A percentile compares a stretch with the other conserved stretches of the same genome.
Conservation (phyloP, 352 stramenopile species). For the Pythium brassicae region DNA sequence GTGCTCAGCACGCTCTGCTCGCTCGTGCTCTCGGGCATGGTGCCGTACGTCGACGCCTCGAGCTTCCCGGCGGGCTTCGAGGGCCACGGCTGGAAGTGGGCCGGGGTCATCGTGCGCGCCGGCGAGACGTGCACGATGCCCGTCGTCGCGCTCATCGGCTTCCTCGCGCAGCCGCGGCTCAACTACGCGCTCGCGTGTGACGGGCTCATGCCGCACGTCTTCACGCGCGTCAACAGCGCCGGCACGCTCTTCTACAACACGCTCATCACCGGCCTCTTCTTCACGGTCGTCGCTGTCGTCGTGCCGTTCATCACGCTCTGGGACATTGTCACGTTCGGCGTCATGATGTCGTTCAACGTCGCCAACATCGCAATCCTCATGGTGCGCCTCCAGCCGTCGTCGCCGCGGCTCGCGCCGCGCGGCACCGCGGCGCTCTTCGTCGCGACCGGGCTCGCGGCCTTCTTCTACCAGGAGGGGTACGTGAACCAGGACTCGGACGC, state of each 20-base stretch:
- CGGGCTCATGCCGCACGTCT: constrained; percentile 89
- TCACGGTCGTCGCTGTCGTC: constrained; percentile 64
- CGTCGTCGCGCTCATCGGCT: constrained; percentile 92
- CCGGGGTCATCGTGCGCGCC: constrained; percentile 43
- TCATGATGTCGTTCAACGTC: constrained; percentile 84
- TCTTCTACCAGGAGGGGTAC: constrained; percentile 60
- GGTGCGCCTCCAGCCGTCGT: constrained; percentile 47
- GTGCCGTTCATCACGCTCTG: constrained; percentile 78
- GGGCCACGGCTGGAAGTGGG: constrained; percentile 35
- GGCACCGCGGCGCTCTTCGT: constrained; percentile 35
- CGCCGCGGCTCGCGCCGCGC: constrained; percentile 31
- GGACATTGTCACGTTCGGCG: constrained; percentile 86
- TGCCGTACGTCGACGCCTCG: constrained; percentile 31
- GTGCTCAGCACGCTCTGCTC: constrained; percentile 69
- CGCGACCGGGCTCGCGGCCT: constrained; percentile 27
- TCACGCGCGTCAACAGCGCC: constrained; percentile 69
- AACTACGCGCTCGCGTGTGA: constrained; percentile 93
- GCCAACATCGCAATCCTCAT: constrained; percentile 71
- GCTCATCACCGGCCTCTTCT: constrained; percentile 60
- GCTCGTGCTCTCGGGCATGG: constrained; percentile 85
- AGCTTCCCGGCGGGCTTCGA: constrained; percentile 56
- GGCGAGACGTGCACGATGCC: constrained; percentile 86
- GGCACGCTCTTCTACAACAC: constrained; percentile 80
- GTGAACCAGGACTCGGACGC: constrained; percentile 27
- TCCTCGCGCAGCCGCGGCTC: constrained; percentile 91